phyloP scores from a whole-genome alignment of 2,329 filamentous ascomycete genomes.

The Talaromyces sp. region DNA sequence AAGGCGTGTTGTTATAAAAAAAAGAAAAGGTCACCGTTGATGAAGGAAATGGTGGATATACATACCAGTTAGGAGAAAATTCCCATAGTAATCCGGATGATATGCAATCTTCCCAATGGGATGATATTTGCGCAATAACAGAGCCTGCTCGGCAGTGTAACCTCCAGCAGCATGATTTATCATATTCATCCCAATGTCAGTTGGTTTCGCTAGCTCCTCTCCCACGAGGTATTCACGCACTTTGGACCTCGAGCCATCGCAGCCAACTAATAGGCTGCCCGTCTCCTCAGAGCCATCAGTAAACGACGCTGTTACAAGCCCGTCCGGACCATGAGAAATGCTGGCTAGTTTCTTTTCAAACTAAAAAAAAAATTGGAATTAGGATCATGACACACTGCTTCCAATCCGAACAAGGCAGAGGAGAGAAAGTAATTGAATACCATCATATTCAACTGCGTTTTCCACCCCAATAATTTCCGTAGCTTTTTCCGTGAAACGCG shows the following conservation, averaged over 20 bases:
- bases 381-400: neutral
- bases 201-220: constrained; percentile 1
- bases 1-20: too few species aligned
- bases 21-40: too few species aligned
- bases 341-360: constrained; percentile 3
- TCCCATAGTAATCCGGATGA: constrained; percentile 6
- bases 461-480: neutral
- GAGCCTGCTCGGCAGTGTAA: constrained; percentile 1
- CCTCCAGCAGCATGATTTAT: constrained; percentile 4
- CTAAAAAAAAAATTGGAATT: too few species aligned
- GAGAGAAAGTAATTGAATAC: neutral
- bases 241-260: constrained; percentile 8
- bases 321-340: neutral
- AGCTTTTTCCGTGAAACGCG: constrained; percentile 7
- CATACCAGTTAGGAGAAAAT: constrained; percentile 9
- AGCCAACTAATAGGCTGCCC: neutral
- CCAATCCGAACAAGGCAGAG: neutral
- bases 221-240: constrained; percentile 8
- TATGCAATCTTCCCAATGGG: constrained; percentile 11
- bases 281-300: neutral
- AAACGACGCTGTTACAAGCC: neutral
- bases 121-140: constrained; percentile 3
- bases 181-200: constrained; percentile 5
- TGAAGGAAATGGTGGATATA: neutral
- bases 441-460: neutral